phyloP scores from a whole-genome alignment of 768 basidiomycete species.

The Termitomyces eurrhizus region DNA sequence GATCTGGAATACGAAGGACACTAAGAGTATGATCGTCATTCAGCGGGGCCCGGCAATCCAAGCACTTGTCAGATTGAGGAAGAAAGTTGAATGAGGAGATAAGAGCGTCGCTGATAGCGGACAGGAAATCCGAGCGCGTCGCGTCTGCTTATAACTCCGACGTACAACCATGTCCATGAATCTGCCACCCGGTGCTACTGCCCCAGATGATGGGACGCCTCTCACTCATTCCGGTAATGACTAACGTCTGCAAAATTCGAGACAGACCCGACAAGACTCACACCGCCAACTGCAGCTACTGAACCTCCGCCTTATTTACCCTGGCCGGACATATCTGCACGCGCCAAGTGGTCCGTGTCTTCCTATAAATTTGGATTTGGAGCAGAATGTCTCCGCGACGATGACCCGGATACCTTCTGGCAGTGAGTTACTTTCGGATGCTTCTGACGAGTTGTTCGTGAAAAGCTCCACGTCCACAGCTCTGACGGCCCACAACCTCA shows the following conservation, averaged over 20 bases:
- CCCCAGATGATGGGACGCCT: conserved; percentile 27
- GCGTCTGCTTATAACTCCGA: not conserved
- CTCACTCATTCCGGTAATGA: conserved; percentile 34
- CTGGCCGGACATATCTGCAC: conserved; percentile 82
- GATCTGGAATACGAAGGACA: too few relatives aligned
- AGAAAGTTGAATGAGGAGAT: too few relatives aligned
- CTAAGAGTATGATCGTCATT: too few relatives aligned
- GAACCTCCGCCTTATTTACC: conserved; percentile 54
- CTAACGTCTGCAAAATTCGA: not conserved
- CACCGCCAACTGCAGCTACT: conserved; percentile 21
- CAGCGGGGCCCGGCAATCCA: too few relatives aligned
- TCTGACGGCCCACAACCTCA: conserved; percentile 97
- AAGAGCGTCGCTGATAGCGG: too few relatives aligned
- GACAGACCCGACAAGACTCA: conserved; percentile 2
- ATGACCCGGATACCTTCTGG: conserved; percentile 94
- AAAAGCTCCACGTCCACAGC: conserved; percentile 37
- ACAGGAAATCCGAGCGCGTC: not conserved
- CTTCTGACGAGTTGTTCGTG: not conserved
- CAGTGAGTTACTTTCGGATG: conserved; percentile 61
- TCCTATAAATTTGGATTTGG: conserved; percentile 97
- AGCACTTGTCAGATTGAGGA: too few relatives aligned
- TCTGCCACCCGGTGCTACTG: conserved; percentile 16
- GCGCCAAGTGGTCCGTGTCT: conserved; percentile 95
- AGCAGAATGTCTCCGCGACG: conserved; percentile 85
- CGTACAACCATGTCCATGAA: conserved; percentile 17